A percentile compares a stretch with the other conserved stretches of the same genome.
These are phyloP conservation scores for Chlorella variabilis DNA, from an alignment of 163 green algal species.

Conservation along the genomic window DNA sequence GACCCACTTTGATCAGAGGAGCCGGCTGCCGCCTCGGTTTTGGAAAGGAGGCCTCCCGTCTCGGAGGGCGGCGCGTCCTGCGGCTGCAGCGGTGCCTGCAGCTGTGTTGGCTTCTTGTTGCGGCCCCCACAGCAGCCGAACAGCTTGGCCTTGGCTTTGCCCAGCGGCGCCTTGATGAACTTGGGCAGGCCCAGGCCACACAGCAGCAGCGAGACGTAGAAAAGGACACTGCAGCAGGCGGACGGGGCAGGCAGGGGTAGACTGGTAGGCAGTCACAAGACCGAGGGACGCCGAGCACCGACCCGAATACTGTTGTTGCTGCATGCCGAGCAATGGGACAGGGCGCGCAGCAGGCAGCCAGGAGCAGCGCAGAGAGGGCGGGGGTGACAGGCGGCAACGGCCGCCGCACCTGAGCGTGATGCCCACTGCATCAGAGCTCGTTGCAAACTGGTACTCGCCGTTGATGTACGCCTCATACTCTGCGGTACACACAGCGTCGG, in stretches of 20 bases:
- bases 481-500: neutral
- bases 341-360: too few relatives aligned
- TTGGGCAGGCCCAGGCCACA: neutral
- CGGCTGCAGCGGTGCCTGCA: neutral
- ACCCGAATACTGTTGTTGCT: too few relatives aligned
- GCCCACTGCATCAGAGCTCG: conserved; percentile 6
- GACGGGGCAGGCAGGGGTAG: neutral
- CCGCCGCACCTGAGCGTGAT: conserved; percentile 1
- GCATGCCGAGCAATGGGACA: too few relatives aligned
- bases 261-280: neutral
- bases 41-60: too few relatives aligned
- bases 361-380: too few relatives aligned
- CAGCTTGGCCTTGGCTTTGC: conserved; percentile 4
- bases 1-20: too few relatives aligned
- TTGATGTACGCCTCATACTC: conserved; percentile 33
- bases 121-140: neutral
- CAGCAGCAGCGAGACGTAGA: conserved; percentile 15
- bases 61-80: too few relatives aligned
- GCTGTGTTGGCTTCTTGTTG: neutral
- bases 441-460: conserved; percentile 4
- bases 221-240: neutral
- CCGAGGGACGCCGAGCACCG: too few relatives aligned
- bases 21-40: too few relatives aligned
- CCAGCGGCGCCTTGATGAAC: conserved; percentile 14
- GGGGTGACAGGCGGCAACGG: too few relatives aligned